A percentile compares a stretch with the other conserved stretches of the same genome.
Evolutionary conservation across 768 basidiomycete species (phyloP).

Genomic region (Chalciporus pseudorubinellus): DNA sequence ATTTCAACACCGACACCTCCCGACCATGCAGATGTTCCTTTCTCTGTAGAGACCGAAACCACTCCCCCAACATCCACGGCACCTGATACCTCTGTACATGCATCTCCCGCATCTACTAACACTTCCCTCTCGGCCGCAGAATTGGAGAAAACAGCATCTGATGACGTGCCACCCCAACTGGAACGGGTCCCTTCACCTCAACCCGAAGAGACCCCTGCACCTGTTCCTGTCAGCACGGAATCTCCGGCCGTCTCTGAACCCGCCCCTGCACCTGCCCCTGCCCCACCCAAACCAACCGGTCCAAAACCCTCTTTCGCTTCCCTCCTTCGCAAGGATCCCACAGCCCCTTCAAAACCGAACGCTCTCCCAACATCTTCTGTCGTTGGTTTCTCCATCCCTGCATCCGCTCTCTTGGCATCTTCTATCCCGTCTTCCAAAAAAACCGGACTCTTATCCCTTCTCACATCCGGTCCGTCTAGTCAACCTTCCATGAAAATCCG

Average conservation of each 20-base stretch:
- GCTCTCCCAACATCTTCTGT: slow-evolving; percentile 68
- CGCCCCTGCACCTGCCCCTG: slow-evolving; percentile 6
- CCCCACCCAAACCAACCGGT: slow-evolving; percentile 25
- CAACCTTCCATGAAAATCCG: slow-evolving; percentile 38
- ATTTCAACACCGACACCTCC: too few species aligned
- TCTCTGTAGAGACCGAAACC: slow-evolving; percentile 47
- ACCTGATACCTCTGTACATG: slow-evolving; percentile 45
- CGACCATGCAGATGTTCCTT: slow-evolving; percentile 38
- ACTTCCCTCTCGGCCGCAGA: slow-evolving; percentile 52
- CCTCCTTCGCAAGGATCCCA: slow-evolving; percentile 50
- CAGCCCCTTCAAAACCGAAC: slow-evolving; percentile 41
- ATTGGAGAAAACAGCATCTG: slow-evolving; percentile 8
- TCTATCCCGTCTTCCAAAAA: slow-evolving; percentile 40
- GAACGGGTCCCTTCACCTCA: slow-evolving; percentile 13
- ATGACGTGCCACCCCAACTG: slow-evolving; percentile 11
- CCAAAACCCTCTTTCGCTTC: slow-evolving; percentile 75
- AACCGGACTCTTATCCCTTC: slow-evolving; percentile 52
- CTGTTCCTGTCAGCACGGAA: not conserved
- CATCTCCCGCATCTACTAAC: slow-evolving; percentile 58
- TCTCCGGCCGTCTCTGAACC: not conserved
- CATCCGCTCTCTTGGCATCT: slow-evolving; percentile 31
- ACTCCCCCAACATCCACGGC: slow-evolving; percentile 50
- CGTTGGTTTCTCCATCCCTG: slow-evolving; percentile 73
- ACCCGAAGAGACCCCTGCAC: slow-evolving; percentile 3
- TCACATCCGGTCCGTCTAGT: slow-evolving; percentile 40